Conservation (phyloP, 345 rosid species). For the Salix koriyanagi region DNA sequence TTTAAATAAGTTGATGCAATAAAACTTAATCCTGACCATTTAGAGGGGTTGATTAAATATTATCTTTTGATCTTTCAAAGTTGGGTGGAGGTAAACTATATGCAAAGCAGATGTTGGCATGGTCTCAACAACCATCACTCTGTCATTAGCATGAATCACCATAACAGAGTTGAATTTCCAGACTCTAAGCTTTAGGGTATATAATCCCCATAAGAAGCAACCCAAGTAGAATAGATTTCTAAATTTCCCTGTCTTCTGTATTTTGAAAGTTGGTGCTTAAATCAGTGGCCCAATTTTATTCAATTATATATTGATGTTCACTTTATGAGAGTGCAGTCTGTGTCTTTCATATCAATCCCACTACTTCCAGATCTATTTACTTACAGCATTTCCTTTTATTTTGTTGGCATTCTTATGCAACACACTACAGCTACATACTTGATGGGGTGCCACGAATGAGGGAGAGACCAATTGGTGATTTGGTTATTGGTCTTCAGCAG, state of each 20-base stretch:
- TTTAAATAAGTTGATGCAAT: not conserved
- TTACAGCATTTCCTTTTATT: not conserved
- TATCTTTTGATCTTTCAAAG: not conserved
- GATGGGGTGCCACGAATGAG: slow-evolving; percentile 98
- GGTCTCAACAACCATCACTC: not conserved
- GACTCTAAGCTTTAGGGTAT: not conserved
- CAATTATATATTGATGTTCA: not conserved
- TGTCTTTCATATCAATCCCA: not conserved
- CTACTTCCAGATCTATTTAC: not conserved
- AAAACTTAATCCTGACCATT: not conserved
- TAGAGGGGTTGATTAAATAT: not conserved
- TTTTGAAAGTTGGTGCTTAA: not conserved
- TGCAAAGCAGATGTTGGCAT: not conserved
- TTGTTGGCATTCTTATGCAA: not conserved
- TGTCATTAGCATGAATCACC: not conserved
- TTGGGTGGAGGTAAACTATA: not conserved
- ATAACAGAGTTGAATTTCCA: not conserved
- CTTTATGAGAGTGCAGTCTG: not conserved
- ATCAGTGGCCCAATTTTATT: not conserved
- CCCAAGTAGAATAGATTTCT: not conserved
- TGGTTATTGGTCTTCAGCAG: slow-evolving; percentile 84
- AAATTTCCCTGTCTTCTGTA: not conserved
- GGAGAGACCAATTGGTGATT: slow-evolving; percentile 92
- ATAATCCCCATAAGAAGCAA: not conserved
- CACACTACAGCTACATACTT: slow-evolving; percentile 61